Evolutionary conservation across 305 asterid genomes (phyloP), one percentile per base, ranked within the genome.

Genomic region (Fraxinus ornus): DNA sequence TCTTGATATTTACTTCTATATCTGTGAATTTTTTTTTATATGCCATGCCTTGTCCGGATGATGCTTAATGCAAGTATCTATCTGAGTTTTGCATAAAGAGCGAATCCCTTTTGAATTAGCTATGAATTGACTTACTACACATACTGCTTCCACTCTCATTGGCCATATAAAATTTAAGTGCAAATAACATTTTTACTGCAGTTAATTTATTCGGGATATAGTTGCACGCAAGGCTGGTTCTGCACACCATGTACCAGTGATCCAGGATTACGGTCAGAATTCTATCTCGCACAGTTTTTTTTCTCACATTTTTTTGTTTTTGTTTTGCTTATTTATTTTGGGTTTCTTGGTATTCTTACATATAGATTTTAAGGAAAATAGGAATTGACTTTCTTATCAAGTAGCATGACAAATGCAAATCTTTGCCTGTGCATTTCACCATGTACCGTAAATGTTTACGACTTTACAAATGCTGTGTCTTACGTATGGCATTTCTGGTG

Each of bases 251-350:
- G 92, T 80, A 82, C 78, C 66, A 94, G 97, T 84, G 97, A 92
- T 91, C 99, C 99, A n/a, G 91, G 94, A 80, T 89, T 93, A 84
- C 91, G 97, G 97, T 90, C 64, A 60, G 85, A 68, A 85, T 57
- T 86, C 39, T 77, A 77, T 82, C 75, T 35, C 4, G n/a, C 17
- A 24, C 33, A 57, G 74, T 2, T 2, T 30, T 30, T 7, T 21
- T 8, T 60, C 24, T 7, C 71, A 22, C 32, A 7, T 57, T 57
- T 57, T 19, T n/a, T 6, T 62, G 19, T 57, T 62, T 62, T 2
- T 1, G 0, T 22, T 60, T 62, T 62, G 32, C 32, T 64, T 24
- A 22, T 64, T 64, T 64, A 22, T 64, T 21, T 64, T 17, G 62
- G 62, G 2, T 1, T 49, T 49, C 62, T 49, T 17, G 62, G 62